Base-by-base conservation (phyloP, 2,329 filamentous ascomycete species). In the Didymella keratinophila region DNA sequence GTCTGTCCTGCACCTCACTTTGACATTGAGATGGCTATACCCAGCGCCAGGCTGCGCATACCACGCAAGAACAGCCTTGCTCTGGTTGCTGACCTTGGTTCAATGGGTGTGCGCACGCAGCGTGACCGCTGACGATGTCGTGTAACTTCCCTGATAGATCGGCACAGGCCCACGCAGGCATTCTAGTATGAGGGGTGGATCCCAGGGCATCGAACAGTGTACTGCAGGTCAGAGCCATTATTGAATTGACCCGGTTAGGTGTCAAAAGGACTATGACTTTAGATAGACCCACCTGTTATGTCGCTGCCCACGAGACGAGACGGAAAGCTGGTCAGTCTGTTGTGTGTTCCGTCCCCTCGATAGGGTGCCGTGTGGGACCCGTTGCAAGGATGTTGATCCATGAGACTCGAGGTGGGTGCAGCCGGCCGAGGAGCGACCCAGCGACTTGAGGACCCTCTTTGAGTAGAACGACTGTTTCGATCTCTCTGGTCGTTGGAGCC, bases 41-140 rank as follows among this genome's bases (percentile, higher is more conserved):
- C 42, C 20, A 39, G 25, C 39, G 12, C 27, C 14, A 36, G 20
- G 37, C 3, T 39, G 34, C 18, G 16, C 21, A 30, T 16, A 30
- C 39, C 37, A 46, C 27, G 41, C 39, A 53, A 32, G 18, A 41
- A n/a, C 50, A 58, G 50, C 45, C 50, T 58, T 54, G 45, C 50
- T 37, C 21, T 42, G 28, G 39, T 34, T 37, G 37, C 18, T 41
- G 45, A 42, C 44, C 42, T 46, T 34, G 45, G 28, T 54, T n/a
- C 34, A 36, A 54, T n/a, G 34, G n/a, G 20, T 27, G 42, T 54
- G 34, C 41, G 41, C 25, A 46, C 39, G 46, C 56, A 54, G 49
- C 50, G 56, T 58, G 51, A 58, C 46, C 56, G 34, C 42, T 58
- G 56, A 58, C 50, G 34, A 58, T 54, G 45, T 46, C 42, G 56